Percentiles rank a stretch among this genome's conserved stretches.
Conservation (phyloP, 306 rosid genomes). For the Cicer arietinum region DNA sequence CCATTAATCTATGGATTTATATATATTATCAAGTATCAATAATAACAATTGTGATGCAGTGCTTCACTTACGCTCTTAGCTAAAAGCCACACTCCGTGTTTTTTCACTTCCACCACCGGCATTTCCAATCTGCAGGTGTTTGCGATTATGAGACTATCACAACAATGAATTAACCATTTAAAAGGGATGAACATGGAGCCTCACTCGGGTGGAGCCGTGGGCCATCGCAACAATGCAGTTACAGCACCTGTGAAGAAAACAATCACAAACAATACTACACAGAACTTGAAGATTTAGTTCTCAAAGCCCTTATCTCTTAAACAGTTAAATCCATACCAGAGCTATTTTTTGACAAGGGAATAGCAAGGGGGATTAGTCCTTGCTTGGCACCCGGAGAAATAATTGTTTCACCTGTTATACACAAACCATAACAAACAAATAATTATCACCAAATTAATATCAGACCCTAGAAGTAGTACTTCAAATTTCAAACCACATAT, state of each 20-base stretch:
- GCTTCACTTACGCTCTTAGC: slow-evolving; percentile 78
- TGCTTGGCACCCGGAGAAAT: slow-evolving; percentile 83
- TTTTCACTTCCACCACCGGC: slow-evolving; percentile 91
- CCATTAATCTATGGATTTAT: not conserved
- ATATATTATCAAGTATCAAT: slow-evolving; percentile 6
- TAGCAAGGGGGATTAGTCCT: slow-evolving; percentile 79
- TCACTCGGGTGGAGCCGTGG: slow-evolving; percentile 95
- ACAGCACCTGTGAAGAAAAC: slow-evolving; percentile 60
- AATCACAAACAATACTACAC: slow-evolving; percentile 28
- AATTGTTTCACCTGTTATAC: slow-evolving; percentile 74
- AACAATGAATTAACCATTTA: slow-evolving; percentile 6
- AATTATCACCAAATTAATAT: slow-evolving; percentile 17
- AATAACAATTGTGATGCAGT: not conserved
- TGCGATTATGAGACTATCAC: slow-evolving; percentile 39
- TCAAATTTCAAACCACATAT: slow-evolving; percentile 25
- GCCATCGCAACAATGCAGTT: slow-evolving; percentile 92
- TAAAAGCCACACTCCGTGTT: slow-evolving; percentile 92
- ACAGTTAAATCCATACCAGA: slow-evolving; percentile 55
- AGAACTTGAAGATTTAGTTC: slow-evolving; percentile 37
- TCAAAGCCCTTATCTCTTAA: slow-evolving; percentile 14
- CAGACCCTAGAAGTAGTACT: slow-evolving; percentile 5
- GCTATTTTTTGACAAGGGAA: slow-evolving; percentile 74
- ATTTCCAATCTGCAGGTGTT: slow-evolving; percentile 74
- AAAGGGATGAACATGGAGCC: slow-evolving; percentile 25
- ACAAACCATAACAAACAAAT: slow-evolving; percentile 19